Evolutionary conservation across 805 yeast species (phyloP).

Genomic region (Lipomyces oligophaga): DNA sequence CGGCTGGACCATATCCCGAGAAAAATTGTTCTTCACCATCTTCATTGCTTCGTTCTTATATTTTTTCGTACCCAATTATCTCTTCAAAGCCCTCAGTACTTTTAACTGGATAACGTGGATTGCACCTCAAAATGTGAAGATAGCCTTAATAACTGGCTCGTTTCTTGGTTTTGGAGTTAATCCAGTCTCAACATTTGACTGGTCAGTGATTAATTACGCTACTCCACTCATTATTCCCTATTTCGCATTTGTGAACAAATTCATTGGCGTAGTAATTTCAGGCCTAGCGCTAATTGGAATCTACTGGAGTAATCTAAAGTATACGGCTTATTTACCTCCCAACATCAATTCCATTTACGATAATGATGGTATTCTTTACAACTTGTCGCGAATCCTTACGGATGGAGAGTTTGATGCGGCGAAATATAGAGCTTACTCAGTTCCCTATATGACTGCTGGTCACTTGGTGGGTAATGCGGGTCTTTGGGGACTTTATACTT

Average conservation of each 20-base stretch:
- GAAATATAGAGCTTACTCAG: slow-evolving; percentile 51
- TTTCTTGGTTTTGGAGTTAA: slow-evolving; percentile 42
- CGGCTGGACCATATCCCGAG: slow-evolving; percentile 59
- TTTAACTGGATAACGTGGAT: slow-evolving; percentile 56
- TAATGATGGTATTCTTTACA: slow-evolving; percentile 38
- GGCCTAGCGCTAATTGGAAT: slow-evolving; percentile 34
- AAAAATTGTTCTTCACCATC: slow-evolving; percentile 48
- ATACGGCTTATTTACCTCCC: slow-evolving; percentile 50
- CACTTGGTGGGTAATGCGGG: slow-evolving; percentile 40
- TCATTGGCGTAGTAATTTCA: slow-evolving; percentile 39
- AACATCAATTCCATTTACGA: slow-evolving; percentile 42
- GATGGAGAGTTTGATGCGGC: slow-evolving; percentile 45
- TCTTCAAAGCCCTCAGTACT: slow-evolving; percentile 55
- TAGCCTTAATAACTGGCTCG: slow-evolving; percentile 51
- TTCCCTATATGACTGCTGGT: slow-evolving; percentile 57
- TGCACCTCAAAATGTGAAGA: slow-evolving; percentile 46
- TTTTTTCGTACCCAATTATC: slow-evolving; percentile 59
- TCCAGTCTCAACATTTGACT: slow-evolving; percentile 48
- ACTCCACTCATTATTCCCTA: slow-evolving; percentile 48
- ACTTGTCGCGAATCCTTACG: slow-evolving; percentile 49
- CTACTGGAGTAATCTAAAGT: slow-evolving; percentile 47
- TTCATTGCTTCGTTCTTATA: slow-evolving; percentile 44
- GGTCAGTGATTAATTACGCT: slow-evolving; percentile 38
- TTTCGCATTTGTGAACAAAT: slow-evolving; percentile 37
- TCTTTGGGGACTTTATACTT: slow-evolving; percentile 7